Base-by-base conservation (phyloP, 2,329 filamentous ascomycete genomes). In the Apiospora phragmitis region DNA sequence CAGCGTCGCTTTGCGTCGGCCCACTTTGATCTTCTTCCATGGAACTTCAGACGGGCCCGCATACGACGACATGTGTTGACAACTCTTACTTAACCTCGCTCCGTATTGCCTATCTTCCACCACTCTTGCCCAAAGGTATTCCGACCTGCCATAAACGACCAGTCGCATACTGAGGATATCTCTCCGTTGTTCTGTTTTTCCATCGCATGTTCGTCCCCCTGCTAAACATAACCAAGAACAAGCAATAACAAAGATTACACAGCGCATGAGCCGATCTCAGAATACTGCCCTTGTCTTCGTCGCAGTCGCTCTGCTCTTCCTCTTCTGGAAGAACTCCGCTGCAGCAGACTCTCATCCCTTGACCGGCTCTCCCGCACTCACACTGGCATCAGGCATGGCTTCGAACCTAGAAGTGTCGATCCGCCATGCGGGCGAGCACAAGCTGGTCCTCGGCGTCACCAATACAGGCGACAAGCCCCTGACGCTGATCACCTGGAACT, bases 401-500 rank as follows among this genome's bases (percentile, higher is more conserved):
- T 43, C 65, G 45, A 72, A 74, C 42, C 75, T 80, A 45, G 73
- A 74, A 65, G 76, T 80, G 21, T 75, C 77, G 18, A 76, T 79
- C 62, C 77, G 75, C 45, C 76, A 79, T 70, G 75, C 73, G 73
- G 72, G 70, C 41, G 70, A 73, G 5, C 80, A 79, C 4, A 78
- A 79, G 6, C 72, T 86, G 38, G 78, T 77, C 12, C 74, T 83
- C 51, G 77, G 76, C 1, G 80, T 86, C 51, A 83, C 79, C 65
- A 85, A 86, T 77, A 80, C 77, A 14, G 79, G 82, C 69, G 73
- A 77, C 2, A 70, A 73, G 5, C 75, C 83, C 1, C 77, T 85
- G 69, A 85, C 83, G 0, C 73, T 86, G 29, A 79, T 86, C 45
- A 77, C 74, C 4, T 86, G 84, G 79, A 77, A 82, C 67, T 83